Conservation (phyloP, 495 filamentous ascomycete genomes). For the Aspergillus diversus region DNA sequence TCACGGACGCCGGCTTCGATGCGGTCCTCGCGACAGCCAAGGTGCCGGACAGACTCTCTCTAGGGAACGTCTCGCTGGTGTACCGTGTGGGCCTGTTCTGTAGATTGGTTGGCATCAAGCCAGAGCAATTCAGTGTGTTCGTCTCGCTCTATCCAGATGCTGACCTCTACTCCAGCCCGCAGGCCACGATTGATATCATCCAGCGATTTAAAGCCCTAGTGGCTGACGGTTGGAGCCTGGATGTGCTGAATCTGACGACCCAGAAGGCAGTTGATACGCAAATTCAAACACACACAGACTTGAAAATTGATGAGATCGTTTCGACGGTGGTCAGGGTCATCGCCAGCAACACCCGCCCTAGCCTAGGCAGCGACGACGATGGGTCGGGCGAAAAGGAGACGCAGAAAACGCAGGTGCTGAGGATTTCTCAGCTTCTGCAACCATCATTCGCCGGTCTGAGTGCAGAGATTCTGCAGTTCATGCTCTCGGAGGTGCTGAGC, state of each 20-base stretch:
- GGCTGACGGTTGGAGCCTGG: background rate
- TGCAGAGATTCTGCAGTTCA: conserved; percentile 2
- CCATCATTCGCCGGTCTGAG: background rate
- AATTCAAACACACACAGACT: background rate
- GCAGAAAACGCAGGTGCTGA: background rate
- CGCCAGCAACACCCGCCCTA: background rate
- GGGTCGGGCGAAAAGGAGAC: background rate
- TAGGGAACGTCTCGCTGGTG: background rate
- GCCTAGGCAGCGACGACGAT: background rate
- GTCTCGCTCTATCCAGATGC: background rate
- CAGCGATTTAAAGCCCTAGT: background rate
- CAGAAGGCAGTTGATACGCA: background rate
- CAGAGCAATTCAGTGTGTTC: background rate
- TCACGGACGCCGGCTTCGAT: background rate
- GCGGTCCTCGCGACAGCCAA: background rate
- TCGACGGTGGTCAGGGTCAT: background rate
- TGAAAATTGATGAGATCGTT: background rate
- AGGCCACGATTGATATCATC: background rate
- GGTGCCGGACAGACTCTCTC: background rate
- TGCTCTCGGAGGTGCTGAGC: conserved; percentile 1
- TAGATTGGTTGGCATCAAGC: background rate
- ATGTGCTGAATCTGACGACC: background rate
- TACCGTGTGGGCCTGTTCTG: background rate
- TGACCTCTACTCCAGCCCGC: background rate
- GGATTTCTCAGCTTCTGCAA: background rate